Percentiles rank a stretch among this genome's conserved stretches.
Conservation (phyloP, 768 basidiomycete genomes). For the Lactifluus rugatus region DNA sequence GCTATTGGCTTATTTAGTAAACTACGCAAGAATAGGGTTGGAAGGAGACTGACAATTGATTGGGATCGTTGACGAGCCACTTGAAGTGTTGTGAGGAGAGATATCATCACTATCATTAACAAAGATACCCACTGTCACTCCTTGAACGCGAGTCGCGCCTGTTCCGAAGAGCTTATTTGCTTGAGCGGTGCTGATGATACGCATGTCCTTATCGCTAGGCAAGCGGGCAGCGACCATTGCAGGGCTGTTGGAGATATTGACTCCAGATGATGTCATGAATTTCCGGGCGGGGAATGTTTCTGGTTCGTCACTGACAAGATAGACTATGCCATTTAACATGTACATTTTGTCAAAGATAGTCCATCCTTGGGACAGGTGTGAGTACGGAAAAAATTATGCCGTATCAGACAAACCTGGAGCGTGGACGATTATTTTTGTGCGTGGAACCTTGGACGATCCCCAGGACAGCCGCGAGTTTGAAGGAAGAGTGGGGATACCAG, state of each 20-base stretch:
- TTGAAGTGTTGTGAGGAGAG: too few species aligned
- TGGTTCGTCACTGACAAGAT: slow-evolving; percentile 70
- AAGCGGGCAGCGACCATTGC: slow-evolving; percentile 48
- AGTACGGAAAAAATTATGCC: neutral
- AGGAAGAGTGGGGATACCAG: slow-evolving; percentile 8
- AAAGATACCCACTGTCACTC: slow-evolving; percentile 48
- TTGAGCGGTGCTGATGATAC: slow-evolving; percentile 56
- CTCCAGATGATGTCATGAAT: slow-evolving; percentile 62
- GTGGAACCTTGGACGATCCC: slow-evolving; percentile 32
- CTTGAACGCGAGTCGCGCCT: slow-evolving; percentile 66
- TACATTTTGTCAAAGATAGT: slow-evolving; percentile 82
- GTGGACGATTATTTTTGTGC: slow-evolving; percentile 65
- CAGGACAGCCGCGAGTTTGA: slow-evolving; percentile 19
- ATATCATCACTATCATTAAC: too few species aligned
- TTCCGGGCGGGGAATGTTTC: slow-evolving; percentile 52
- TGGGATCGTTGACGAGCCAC: slow-evolving; percentile 62
- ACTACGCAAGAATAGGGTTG: neutral
- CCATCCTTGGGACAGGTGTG: slow-evolving; percentile 57
- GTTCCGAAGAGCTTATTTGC: slow-evolving; percentile 63
- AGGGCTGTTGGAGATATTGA: slow-evolving; percentile 46
- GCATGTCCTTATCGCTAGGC: slow-evolving; percentile 73
- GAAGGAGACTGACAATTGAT: slow-evolving; percentile 57
- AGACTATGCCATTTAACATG: slow-evolving; percentile 70
- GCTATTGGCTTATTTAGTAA: slow-evolving; percentile 30
- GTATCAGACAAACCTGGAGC: slow-evolving; percentile 44